Evolutionary conservation across 495 filamentous ascomycete species (phyloP), one percentile per base, ranked within the genome.

Genomic region (Aspergillus leporis): DNA sequence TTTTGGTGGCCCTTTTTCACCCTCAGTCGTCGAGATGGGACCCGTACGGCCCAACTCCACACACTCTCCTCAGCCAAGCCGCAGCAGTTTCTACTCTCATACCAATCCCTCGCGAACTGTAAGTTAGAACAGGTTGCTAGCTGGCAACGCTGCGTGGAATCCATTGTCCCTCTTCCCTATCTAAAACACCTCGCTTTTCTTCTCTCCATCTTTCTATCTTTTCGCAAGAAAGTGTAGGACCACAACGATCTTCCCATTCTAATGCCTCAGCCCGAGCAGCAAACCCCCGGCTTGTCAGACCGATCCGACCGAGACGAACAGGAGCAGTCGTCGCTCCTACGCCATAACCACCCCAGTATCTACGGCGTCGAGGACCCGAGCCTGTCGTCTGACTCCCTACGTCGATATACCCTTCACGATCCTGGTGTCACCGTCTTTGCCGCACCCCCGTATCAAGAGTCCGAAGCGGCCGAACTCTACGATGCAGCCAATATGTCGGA

Each of bases 361-460:
- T 81, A 83, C 65, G 74, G 75, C 49, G 76, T 36, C 10, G 90
- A 93, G 63, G 89, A 91, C 66, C 82, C 91, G 8, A 97, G 96
- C 74, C 85, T 85, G 31, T 78, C 77, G 14, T 62, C 64, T 57
- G 73, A 74, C 60, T 71, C 71, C 45, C 59, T 71, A 25, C 70
- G 70, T 23, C 73, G 73, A 34, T 75, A 75, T 41, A 73, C 71
- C 22, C 59, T 75, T 14, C 71, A 74, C 10, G 73, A 75, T 48
- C 63, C 71, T 13, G 71, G 71, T 1, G 61, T 66, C 34, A 68
- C 70, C 18, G 64, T 68, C 36, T 75, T 74, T 52, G 65, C 71
- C 10, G 83, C 86, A 49, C 74, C 66, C 47, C 71, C 79, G 55
- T 80, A 81, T 58, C 79, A 78, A 57, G 80, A 89, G 23, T 78